Conservation (phyloP, 129 eudicot species). For the Apium graveolens region DNA sequence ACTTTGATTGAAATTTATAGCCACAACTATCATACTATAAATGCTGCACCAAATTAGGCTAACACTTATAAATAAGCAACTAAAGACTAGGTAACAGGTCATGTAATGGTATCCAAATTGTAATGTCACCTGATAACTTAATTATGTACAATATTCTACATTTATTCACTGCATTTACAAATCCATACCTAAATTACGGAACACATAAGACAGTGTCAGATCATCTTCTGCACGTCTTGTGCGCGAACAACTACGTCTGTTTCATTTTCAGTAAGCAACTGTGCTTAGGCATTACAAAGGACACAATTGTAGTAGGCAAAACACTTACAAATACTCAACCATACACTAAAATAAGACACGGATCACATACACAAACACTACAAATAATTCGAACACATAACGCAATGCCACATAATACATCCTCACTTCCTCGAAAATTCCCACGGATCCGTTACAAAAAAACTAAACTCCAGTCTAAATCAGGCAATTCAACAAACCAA, state of each 20-base stretch:
- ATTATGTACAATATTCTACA: neutral
- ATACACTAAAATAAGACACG: slow-evolving; percentile 5
- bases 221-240: neutral
- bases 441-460: neutral
- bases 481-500: neutral
- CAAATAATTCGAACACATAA: neutral
- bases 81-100: neutral
- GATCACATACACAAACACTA: neutral
- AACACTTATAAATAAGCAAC: neutral
- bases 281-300: no score
- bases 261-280: neutral
- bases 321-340: neutral
- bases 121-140: neutral
- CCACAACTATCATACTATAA: neutral
- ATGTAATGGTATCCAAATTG: neutral
- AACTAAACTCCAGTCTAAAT: neutral
- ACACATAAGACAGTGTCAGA: neutral
- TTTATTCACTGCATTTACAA: neutral
- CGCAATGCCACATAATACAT: neutral
- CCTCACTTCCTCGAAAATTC: neutral
- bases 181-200: neutral
- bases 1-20: neutral
- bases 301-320: no score
- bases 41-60: neutral
- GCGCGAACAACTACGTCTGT: no score